phyloP scores from a whole-genome alignment of 139 green algal genomes.

The Chlorella sp. region DNA sequence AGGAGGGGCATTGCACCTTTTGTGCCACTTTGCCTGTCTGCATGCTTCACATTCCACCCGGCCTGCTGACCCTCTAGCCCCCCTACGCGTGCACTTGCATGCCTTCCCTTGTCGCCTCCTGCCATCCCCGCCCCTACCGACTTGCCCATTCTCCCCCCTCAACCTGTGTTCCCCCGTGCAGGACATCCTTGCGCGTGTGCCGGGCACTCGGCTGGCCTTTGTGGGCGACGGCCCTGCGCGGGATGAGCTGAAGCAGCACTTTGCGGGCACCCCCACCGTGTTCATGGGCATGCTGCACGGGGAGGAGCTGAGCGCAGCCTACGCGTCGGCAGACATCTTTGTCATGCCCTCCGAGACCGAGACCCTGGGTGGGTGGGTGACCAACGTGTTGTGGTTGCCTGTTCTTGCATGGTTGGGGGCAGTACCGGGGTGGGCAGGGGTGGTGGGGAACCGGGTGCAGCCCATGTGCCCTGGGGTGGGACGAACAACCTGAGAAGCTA shows the following conservation, averaged over 20 bases:
- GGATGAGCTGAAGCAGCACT: constrained; percentile 74
- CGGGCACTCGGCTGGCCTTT: constrained; percentile 82
- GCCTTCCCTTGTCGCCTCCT: neutral
- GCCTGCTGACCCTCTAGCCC: neutral
- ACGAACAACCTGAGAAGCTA: no score
- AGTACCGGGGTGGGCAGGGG: no score
- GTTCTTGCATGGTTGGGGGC: no score
- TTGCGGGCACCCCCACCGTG: constrained; percentile 44
- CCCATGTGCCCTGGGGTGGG: no score
- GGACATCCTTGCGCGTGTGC: constrained; percentile 72
- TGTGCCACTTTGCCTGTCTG: neutral
- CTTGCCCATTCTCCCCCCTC: neutral
- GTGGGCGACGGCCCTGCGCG: constrained; percentile 92
- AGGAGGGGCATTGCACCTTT: no score
- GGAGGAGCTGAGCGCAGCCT: constrained; percentile 90
- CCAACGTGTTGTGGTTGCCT: no score
- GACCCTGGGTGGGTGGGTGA: neutral
- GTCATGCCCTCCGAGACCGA: constrained; percentile 95
- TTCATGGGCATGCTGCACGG: constrained; percentile 82
- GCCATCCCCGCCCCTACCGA: no score
- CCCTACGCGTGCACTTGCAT: neutral
- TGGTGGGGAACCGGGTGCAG: no score
- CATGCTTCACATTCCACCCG: no score
- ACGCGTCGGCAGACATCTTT: constrained; percentile 95
- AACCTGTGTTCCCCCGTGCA: neutral